A percentile compares a stretch with the other conserved stretches of the same genome.
Evolutionary conservation across 768 basidiomycete species (phyloP).

Genomic region (Auricularia cornea): DNA sequence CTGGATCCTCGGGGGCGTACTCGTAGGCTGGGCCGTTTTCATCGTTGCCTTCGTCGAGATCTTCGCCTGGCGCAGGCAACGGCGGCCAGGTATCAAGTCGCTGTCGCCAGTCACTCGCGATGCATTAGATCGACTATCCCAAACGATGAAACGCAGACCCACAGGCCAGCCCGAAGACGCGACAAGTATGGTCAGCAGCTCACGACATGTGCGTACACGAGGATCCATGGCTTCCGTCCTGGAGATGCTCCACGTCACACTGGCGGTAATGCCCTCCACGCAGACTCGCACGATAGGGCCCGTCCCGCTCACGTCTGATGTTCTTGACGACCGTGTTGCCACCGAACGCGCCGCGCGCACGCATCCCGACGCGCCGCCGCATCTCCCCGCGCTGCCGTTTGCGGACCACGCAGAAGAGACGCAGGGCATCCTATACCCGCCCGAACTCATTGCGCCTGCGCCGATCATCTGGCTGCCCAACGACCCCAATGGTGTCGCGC

Average conservation of each 20-base stretch:
- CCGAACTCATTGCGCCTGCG: constrained; percentile 67
- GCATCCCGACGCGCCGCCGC: constrained; percentile 62
- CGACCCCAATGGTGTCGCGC: constrained; percentile 64
- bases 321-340: constrained; percentile 69
- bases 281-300: constrained; percentile 40
- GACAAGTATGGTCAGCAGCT: constrained; percentile 36
- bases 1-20: constrained; percentile 65
- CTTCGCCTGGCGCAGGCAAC: constrained; percentile 44
- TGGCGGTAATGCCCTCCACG: constrained; percentile 63
- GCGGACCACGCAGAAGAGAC: constrained; percentile 71
- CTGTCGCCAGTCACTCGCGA: constrained; percentile 49
- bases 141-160: constrained; percentile 21
- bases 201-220: constrained; percentile 29
- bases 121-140: constrained; percentile 45
- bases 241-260: constrained; percentile 75
- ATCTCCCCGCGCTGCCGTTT: constrained; percentile 58
- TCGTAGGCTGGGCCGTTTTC: constrained; percentile 45
- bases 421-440: constrained; percentile 71
- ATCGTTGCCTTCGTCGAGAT: constrained; percentile 53
- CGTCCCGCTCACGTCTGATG: constrained; percentile 66
- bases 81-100: constrained; percentile 39
- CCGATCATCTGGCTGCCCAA: constrained; percentile 84
- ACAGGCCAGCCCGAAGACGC: constrained; percentile 32
- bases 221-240: constrained; percentile 75
- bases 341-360: constrained; percentile 73